Conservation (phyloP, 164 flowering plant genomes). For the Magnolia kwangsiensis region DNA sequence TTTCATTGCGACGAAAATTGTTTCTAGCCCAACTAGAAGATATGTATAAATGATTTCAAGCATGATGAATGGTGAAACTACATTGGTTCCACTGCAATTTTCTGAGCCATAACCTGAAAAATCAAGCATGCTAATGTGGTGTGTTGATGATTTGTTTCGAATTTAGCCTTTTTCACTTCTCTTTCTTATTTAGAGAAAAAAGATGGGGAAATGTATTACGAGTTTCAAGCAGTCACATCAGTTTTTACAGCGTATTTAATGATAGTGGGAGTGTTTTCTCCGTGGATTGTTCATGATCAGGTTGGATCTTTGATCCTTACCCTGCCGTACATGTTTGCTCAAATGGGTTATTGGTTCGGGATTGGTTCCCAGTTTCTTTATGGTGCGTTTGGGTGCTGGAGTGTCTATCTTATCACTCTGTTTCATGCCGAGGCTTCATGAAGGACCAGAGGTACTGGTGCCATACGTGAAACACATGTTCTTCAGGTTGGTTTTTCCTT, state of each 20-base stretch:
- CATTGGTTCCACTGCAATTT: no score
- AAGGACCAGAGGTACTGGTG: conserved; percentile 4
- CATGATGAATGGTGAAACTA: no score
- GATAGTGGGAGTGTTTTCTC: background rate
- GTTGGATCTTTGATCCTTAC: conserved; percentile 14
- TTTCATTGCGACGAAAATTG: no score
- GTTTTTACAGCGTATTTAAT: background rate
- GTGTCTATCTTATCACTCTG: conserved; percentile 11
- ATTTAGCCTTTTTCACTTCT: background rate
- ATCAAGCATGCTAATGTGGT: no score
- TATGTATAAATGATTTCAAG: no score
- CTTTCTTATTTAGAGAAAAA: background rate
- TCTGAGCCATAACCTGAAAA: no score
- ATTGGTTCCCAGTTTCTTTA: conserved; percentile 5
- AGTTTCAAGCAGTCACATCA: background rate
- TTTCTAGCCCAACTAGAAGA: no score
- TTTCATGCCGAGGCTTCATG: conserved; percentile 11
- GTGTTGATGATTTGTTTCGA: background rate
- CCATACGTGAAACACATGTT: conserved; percentile 10
- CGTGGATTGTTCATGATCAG: conserved; percentile 2
- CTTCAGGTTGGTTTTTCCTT: conserved; percentile 1
- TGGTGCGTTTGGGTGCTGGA: conserved; percentile 14
- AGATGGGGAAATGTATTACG: background rate
- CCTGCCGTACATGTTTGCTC: conserved; percentile 13
- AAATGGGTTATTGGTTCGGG: conserved; percentile 10